Percentiles rank a stretch among this genome's conserved stretches.
Evolutionary conservation across 2,329 filamentous ascomycete genomes (phyloP).

Genomic region (Akanthomyces muscarius): DNA sequence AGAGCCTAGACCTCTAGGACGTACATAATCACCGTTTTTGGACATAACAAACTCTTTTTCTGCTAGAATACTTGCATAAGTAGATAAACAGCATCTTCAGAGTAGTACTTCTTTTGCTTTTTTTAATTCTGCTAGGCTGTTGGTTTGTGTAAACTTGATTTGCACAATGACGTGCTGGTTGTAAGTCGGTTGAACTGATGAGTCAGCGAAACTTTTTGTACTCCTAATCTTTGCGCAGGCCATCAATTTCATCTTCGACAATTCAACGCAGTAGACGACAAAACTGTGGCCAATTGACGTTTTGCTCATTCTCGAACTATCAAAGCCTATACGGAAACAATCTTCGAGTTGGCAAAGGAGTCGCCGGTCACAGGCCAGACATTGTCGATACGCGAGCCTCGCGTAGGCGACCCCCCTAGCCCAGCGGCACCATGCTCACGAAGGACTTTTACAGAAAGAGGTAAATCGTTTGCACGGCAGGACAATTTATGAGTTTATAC

Average conservation of each 20-base stretch:
- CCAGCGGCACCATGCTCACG: constrained; percentile 1
- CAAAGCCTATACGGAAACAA: neutral
- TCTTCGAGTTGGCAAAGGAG: neutral
- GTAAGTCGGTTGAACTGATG: constrained; percentile 1
- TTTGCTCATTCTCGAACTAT: neutral
- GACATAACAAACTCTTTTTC: neutral
- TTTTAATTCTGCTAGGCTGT: neutral
- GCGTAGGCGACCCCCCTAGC: neutral
- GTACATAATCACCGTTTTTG: constrained; percentile 7
- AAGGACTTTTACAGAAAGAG: neutral
- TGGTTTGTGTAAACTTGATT: no score
- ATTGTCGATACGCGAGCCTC: neutral
- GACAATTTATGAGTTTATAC: neutral
- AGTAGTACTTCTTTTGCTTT: neutral
- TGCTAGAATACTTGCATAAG: neutral
- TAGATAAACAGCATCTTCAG: neutral
- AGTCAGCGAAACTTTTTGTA: constrained; percentile 4
- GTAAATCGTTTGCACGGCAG: neutral
- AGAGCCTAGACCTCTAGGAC: neutral
- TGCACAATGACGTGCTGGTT: no score
- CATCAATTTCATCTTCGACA: neutral
- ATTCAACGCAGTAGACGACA: neutral
- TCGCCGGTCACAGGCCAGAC: neutral
- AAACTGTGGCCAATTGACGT: neutral
- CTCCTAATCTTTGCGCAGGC: neutral